Evolutionary conservation across 2,329 filamentous ascomycete genomes (phyloP), one percentile per base, ranked within the genome.

Genomic region (Arthrobotrys iridis): DNA sequence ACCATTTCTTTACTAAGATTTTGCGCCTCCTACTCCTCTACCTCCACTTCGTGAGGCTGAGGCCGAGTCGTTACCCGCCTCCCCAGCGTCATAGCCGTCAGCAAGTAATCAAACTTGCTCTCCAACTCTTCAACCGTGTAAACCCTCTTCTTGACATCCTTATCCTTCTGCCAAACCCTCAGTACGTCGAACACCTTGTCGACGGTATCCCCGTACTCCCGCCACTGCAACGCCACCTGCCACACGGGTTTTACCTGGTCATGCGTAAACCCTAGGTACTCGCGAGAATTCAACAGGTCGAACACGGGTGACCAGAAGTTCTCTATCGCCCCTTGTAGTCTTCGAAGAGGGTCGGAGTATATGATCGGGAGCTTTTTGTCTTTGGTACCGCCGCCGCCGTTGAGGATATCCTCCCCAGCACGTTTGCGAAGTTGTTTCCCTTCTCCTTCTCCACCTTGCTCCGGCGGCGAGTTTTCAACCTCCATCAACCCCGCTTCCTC

Each of bases 31-130:
- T 11, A 3, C 26, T n/a, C n/a, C n/a, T n/a, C n/a, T n/a, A n/a
- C n/a, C n/a, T n/a, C n/a, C n/a, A n/a, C n/a, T n/a, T 33, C 11
- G 7, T 11, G 30, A 2, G 26, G 46, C 3, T 33, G 18, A 2
- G 46, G 26, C 3, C 20, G 18, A 2, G 46, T n/a, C 3, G 46
- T 18, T 3, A 52, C 15, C 28, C 30, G 6, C 24, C 46, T 30
- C 15, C 46, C 46, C 15, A 52, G 26, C 28, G 26, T 52, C 46
- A 52, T 52, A 52, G 46, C 46, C 13, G 30, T n/a, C n/a, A 52
- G 26, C 46, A 52, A 20, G 11, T 52, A 24, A 2, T 28, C 46
- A 35, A 52, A 52, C 46, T 35, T 52, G n/a, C 5, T 28, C 13
- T 52, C 46, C n/a, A 52, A 52, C 46, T 30, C n/a, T 15, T 52